These are phyloP conservation scores for Tricholoma matsutake DNA, from an alignment of 768 basidiomycete species.

Conservation along the genomic window DNA sequence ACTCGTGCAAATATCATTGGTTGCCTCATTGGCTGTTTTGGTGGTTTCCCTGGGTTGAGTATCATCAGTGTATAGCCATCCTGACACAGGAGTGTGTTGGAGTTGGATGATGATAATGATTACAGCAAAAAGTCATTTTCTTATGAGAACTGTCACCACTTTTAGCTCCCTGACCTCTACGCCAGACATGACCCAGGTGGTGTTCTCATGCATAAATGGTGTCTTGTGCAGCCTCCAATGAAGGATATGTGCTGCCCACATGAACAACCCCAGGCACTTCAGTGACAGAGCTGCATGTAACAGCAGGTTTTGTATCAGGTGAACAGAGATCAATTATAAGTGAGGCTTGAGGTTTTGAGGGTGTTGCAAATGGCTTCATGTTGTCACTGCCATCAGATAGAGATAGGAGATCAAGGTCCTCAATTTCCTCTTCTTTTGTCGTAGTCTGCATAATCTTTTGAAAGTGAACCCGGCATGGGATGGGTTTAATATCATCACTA, in stretches of 20 bases:
- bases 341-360: not conserved
- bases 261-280: not conserved
- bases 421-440: not conserved
- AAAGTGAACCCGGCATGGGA: not conserved
- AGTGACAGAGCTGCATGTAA: not conserved
- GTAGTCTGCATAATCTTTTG: not conserved
- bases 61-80: too few relatives aligned
- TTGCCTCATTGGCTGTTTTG: too few relatives aligned
- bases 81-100: constrained; percentile 12
- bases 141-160: constrained; percentile 1
- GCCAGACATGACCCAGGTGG: constrained; percentile 14
- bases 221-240: constrained; percentile 7
- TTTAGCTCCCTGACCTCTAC: constrained; percentile 12
- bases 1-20: too few relatives aligned
- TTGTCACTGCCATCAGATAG: constrained; percentile 1
- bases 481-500: not conserved
- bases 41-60: too few relatives aligned
- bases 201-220: constrained; percentile 14
- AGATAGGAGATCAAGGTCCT: not conserved
- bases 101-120: constrained; percentile 11
- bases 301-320: not conserved
- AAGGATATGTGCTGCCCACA: constrained; percentile 1
- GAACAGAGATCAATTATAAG: constrained; percentile 3
- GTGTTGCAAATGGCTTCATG: constrained; percentile 1
- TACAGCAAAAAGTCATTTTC: constrained; percentile 18